Evolutionary conservation across 495 filamentous ascomycete species (phyloP).

Genomic region (Cairneyella variabilis): DNA sequence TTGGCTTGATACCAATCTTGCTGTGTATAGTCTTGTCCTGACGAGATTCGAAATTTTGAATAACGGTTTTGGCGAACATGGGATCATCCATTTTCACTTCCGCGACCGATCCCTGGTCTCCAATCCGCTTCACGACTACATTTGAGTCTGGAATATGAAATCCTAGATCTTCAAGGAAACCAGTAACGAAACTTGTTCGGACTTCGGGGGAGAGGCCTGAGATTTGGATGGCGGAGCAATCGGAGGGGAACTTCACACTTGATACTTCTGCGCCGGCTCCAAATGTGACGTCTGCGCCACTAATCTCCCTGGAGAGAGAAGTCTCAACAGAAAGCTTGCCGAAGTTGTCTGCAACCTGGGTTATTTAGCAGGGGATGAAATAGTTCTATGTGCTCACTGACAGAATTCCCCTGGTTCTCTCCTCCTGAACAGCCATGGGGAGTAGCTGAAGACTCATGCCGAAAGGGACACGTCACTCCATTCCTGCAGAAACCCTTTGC

Average conservation of each 20-base stretch:
- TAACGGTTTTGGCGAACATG: not conserved
- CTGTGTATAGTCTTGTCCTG: not conserved
- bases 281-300: slow-evolving; percentile 2
- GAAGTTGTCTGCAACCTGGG: not conserved
- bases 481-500: not conserved
- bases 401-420: not conserved
- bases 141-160: not conserved
- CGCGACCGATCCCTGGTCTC: not conserved
- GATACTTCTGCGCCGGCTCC: slow-evolving; percentile 1
- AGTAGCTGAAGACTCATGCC: not conserved
- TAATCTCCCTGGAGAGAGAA: not conserved
- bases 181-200: not conserved
- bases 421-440: not conserved
- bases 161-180: not conserved
- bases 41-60: not conserved
- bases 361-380: not conserved
- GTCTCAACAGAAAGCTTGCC: not conserved
- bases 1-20: not conserved
- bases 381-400: not conserved
- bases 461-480: not conserved
- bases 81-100: slow-evolving; percentile 4
- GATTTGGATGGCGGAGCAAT: slow-evolving; percentile 11
- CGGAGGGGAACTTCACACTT: slow-evolving; percentile 5
- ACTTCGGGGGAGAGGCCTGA: not conserved
- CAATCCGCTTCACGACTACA: not conserved